Base-by-base conservation (phyloP, 2,329 filamentous ascomycete genomes). In the Fulvia fulva region DNA sequence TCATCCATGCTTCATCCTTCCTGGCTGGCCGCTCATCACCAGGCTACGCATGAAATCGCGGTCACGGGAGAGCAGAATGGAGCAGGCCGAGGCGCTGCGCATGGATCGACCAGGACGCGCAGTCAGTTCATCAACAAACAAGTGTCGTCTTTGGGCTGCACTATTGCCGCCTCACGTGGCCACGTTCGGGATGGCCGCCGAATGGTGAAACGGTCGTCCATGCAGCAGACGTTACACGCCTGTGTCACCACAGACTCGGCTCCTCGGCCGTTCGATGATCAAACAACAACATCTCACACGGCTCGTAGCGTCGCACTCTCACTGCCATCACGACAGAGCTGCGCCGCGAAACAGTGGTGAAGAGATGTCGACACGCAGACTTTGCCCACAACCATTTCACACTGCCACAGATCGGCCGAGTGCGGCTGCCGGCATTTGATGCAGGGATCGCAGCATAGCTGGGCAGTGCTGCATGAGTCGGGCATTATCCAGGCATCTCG, bases 1-100 rank as follows among this genome's bases (percentile, higher is more conserved):
- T 51, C 41, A 60, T 65, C 63, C 63, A 57, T 57, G 58, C 51
- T 44, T 51, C 55, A 37, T 37, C 34, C 61, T 41, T 53, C 60
- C 63, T 59, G 60, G 60, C 61, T 65, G 63, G 63, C 52, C 52
- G 23, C n/a, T 34, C 23, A 44, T 34, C 49, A 34, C 30, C 34
- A 26, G 47, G 25, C 22, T n/a, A n/a, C 47, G 47, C 47, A 50
- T 50, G n/a, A 2, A 14, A 12, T 45, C 19, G 41, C 22, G 53
- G 47, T 50, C 47, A 50, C 47, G 47, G 23, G 23, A 6, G n/a
- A 21, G 23, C 4, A 16, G 21, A 26, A n/a, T 26, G 47, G 22
- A 50, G 47, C 47, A n/a, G 16, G 12, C n/a, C 12, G 12, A 41
- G 7, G 34, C 34, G 34, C 21, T 22, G 44, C 21, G 21, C 25